Conservation (phyloP, 805 yeast species). For the Ogataea paradorogensis region DNA sequence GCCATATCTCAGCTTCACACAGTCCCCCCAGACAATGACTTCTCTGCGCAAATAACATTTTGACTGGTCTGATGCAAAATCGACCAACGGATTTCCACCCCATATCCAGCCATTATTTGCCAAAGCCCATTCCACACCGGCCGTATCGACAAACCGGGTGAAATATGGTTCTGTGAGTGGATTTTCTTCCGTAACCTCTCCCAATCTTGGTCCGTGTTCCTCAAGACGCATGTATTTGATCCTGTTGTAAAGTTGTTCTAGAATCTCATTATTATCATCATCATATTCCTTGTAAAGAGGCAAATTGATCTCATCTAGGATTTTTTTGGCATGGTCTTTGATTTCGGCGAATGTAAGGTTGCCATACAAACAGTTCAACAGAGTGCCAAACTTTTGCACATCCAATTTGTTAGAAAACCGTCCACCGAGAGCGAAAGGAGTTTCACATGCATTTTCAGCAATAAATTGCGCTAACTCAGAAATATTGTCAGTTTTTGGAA, state of each 20-base stretch:
- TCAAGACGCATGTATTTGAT: conserved; percentile 76
- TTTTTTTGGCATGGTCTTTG: conserved; percentile 41
- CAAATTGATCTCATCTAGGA: conserved; percentile 76
- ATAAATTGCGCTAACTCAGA: conserved; percentile 52
- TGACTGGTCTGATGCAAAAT: conserved; percentile 80
- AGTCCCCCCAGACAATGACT: conserved; percentile 96
- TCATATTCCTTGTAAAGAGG: conserved; percentile 74
- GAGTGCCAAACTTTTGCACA: conserved; percentile 45
- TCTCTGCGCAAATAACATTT: conserved; percentile 86
- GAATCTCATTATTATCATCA: conserved; percentile 61
- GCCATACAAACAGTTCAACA: conserved; percentile 42
- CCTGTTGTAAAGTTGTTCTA: conserved; percentile 71
- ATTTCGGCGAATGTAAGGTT: conserved; percentile 32
- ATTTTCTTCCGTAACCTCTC: conserved; percentile 50
- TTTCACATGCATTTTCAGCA: conserved; percentile 38
- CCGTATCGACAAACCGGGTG: conserved; percentile 57
- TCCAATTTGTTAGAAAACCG: conserved; percentile 57
- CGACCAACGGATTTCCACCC: conserved; percentile 93
- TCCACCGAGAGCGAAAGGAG: conserved; percentile 43
- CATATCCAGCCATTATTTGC: conserved; percentile 99
- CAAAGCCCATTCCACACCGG: conserved; percentile 63
- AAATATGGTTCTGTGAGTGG: conserved; percentile 88
- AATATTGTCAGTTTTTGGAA: conserved; percentile 45
- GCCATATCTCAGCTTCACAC: conserved; percentile 91
- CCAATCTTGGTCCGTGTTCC: conserved; percentile 76